Evolutionary conservation across 495 filamentous ascomycete species (phyloP), one percentile per base, ranked within the genome.

Genomic region (Aspergillus leporis): DNA sequence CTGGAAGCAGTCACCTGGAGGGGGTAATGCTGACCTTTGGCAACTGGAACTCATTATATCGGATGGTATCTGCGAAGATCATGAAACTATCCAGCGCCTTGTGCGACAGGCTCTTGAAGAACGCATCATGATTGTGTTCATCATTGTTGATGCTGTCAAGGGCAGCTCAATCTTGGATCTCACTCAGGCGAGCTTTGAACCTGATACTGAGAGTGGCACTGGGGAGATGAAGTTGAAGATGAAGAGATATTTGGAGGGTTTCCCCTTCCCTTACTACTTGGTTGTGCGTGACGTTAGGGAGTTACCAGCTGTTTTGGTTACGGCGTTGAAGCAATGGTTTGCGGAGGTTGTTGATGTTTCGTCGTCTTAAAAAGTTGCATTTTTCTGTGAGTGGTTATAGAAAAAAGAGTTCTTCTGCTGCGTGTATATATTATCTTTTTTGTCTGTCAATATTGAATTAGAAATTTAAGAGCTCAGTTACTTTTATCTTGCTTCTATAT

Each of bases 71-170:
- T 96, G 91, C 58, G 90, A 96, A 63, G 87, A 91, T 43, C 93
- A 97, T 69, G 91, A 89, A n/a, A 79, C 82, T 0, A 88, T 99
- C 56, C 79, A 86, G 12, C 81, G 91, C 19, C 81, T 98, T 22
- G 85, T 98, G 5, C 77, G 94, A 7, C 87, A 92, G 65, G 93
- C 94, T 4, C 85, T 90, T 63, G 93, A 97, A 71, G 91, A 97
- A 72, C 79, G 91, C 10, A 93, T 99, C 65, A 97, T 99, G 94
- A 87, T 98, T 53, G 92, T 99, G 0, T 99, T 98, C 64, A 88
- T 99, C 49, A 88, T 99, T 60, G 88, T 98, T 61, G 94, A 98
- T 77, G 86, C 92, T 34, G 81, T 87, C 7, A 80, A 81, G 65
- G 71, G 80, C 40, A 81, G 83, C 64, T 85, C 83, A 46, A 93